Evolutionary conservation across 2,329 filamentous ascomycete species (phyloP).

Genomic region (Septoria linicola): DNA sequence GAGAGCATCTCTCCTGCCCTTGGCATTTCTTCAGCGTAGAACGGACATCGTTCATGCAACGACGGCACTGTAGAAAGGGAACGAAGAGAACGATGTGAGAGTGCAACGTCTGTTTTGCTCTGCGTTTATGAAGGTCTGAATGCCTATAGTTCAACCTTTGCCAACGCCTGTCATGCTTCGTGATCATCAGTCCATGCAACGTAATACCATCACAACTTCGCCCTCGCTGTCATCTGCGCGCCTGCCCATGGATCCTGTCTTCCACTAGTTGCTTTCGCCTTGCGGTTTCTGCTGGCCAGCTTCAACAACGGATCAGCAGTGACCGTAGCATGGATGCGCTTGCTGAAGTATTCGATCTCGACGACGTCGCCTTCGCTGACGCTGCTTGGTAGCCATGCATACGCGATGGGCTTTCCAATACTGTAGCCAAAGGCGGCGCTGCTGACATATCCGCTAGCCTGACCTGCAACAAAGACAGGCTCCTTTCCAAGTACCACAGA

Average conservation of each 20-base stretch:
- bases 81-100: too few relatives aligned
- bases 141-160: not conserved
- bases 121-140: too few relatives aligned
- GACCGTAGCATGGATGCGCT: conserved; percentile 55
- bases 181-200: not conserved
- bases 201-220: conserved; percentile 11
- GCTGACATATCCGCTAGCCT: conserved; percentile 58
- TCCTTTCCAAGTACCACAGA: conserved; percentile 63
- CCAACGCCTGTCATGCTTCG: conserved; percentile 5
- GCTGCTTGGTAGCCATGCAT: conserved; percentile 55
- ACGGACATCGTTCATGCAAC: too few relatives aligned
- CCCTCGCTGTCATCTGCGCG: conserved; percentile 8
- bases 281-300: conserved; percentile 1
- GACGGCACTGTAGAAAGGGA: too few relatives aligned
- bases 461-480: conserved; percentile 54
- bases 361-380: conserved; percentile 52
- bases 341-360: conserved; percentile 63
- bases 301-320: conserved; percentile 10
- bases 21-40: too few relatives aligned
- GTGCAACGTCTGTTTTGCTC: too few relatives aligned
- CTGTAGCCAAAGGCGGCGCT: conserved; percentile 62
- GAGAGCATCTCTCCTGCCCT: too few relatives aligned
- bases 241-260: conserved; percentile 7
- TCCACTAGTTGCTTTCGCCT: not conserved
- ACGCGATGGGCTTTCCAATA: conserved; percentile 59